Evolutionary conservation across 228 moss, liverwort and hornwort species (phyloP), one percentile per base, ranked within the genome.

Genomic region (Sphagnum magellanicum): DNA sequence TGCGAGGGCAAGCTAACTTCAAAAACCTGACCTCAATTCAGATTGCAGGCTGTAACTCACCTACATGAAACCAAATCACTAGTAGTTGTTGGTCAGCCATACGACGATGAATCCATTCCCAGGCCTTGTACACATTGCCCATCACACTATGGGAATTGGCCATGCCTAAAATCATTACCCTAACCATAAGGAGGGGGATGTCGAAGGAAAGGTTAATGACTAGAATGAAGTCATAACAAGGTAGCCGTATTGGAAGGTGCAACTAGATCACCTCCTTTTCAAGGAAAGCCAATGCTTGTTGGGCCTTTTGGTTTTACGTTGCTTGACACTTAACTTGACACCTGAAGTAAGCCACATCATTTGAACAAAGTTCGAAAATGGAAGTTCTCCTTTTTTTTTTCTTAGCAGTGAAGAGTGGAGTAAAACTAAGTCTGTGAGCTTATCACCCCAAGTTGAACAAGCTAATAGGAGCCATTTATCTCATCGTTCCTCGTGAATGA

Each of bases 241-340:
- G 52, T 53, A 17, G 67, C 50, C 15, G 32, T 17, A 17, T 0
- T 17, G 17, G 17, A 17, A 17, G 17, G 17, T 53, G 47, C 6
- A 48, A 48, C 47, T 66, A 48, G 66, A 66, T 66, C 5, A 6
- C 49, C 16, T 66, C 49, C 49, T 66, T 50, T 48, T 49, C 8
- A 66, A 32, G 17, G 49, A 66, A 0, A 66, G 49, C 65, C 46
- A 3, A 49, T 66, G 46, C 48, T 66, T 66, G n/a, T 66, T 66
- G 48, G 14, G 17, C 17, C 17, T 17, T 17, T 17, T 17, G 17
- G 17, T 17, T 17, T 17, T 17, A 17, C 17, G 0, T 17, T 17
- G 17, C 17, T 17, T 17, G 17, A 17, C 17, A 17, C 17, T 0
- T 17, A 17, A 17, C 17, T 17, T 17, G 17, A 17, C 17, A 17